Base-by-base conservation (phyloP, 495 filamentous ascomycete species). In the Penicillium canescens region DNA sequence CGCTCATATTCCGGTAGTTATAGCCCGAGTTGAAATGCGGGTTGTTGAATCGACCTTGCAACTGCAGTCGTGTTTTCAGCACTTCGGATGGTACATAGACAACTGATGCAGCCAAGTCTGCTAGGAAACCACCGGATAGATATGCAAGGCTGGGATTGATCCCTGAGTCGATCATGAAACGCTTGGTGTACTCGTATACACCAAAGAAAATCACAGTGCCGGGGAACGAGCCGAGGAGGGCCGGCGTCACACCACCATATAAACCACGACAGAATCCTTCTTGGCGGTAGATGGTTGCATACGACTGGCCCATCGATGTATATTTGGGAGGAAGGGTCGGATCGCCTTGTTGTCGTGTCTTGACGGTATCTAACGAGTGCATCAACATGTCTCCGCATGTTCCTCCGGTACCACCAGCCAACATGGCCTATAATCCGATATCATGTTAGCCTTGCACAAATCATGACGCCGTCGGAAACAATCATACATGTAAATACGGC, bases 291-390 rank as follows among this genome's bases (percentile, higher is more conserved):
- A 98, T 98, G 1, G 87, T 96, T 61, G 86, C 78, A 74, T 98
- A 98, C 5, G 93, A 92, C 20, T 87, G 85, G 20, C 87, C 86
- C 72, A 96, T 86, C 18, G 91, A 91, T 1, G 89, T 85, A 71
- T 98, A 98, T 71, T 89, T 93, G 2, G 93, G 88, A 14, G 93
- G 94, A 43, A 94, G 80, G 60, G 90, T 85, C 28, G 92, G 91
- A 63, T 97, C 95, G 61, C 94, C 94, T 75, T 98, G 94, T 71
- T 98, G 94, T 46, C 94, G 83, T n/a, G 94, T 98, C 73, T 98
- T 98, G 49, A 98, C 94, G 7, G 94, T 98, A 74, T 98, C 94
- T 68, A 98, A 82, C 41, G 93, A 97, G 71, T 98, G 94, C 95
- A 98, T 98, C 54, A 98, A 77, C 82, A 98, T 90, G 71, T 98